phyloP scores from a whole-genome alignment of 2,329 filamentous ascomycete genomes.

The Claviceps sp. region DNA sequence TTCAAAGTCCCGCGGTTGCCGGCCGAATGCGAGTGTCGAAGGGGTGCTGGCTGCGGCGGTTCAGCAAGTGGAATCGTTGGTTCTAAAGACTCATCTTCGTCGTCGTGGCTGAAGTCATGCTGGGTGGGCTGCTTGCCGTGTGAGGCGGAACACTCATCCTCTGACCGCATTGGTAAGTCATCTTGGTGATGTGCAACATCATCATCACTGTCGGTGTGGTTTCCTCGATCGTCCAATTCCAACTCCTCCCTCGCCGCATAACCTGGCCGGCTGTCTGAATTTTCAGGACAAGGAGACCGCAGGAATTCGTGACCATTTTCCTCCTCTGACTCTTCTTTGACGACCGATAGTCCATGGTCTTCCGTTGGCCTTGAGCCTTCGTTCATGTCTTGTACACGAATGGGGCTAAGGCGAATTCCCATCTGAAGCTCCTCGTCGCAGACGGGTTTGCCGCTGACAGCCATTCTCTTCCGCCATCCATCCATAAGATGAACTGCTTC shows the following conservation, averaged over 20 bases:
- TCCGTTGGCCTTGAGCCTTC: constrained; percentile 24
- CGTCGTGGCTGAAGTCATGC: constrained; percentile 10
- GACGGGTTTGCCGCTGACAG: constrained; percentile 53
- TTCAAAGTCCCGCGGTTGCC: constrained; percentile 30
- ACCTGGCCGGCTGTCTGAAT: constrained; percentile 4
- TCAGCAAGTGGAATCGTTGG: constrained; percentile 34
- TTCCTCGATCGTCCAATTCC: constrained; percentile 5
- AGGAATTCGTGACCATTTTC: constrained; percentile 7
- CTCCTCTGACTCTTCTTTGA: constrained; percentile 34
- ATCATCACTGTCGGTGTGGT: constrained; percentile 24
- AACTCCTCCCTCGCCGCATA: constrained; percentile 8
- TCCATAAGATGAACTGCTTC: constrained; percentile 87
- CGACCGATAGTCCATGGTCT: constrained; percentile 27
- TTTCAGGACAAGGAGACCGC: constrained; percentile 15
- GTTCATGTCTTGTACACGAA: constrained; percentile 38
- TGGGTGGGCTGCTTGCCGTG: constrained; percentile 21
- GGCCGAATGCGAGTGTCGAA: constrained; percentile 37
- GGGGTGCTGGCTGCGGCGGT: constrained; percentile 34
- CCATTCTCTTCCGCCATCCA: constrained; percentile 76
- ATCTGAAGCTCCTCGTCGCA: constrained; percentile 55
- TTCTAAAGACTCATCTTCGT: constrained; percentile 9
- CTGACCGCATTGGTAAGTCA: constrained; percentile 18
- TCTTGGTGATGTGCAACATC: constrained; percentile 33
- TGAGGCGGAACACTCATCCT: constrained; percentile 28
- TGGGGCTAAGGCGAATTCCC: constrained; percentile 50